Evolutionary conservation across 176 grass and related monocot species (phyloP).

Genomic region (Lolium multiflorum): DNA sequence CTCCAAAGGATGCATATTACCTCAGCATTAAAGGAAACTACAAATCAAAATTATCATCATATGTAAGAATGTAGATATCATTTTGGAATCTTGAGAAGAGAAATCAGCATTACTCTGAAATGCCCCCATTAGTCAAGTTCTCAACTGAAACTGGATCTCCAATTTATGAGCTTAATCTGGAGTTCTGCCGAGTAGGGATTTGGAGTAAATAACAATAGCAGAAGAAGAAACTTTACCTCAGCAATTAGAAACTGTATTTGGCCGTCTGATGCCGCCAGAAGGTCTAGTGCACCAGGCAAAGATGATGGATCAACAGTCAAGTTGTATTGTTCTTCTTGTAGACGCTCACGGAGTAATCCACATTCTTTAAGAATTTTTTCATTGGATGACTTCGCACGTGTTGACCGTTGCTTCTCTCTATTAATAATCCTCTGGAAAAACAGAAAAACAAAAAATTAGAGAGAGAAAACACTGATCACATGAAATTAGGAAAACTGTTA

Average conservation of each 20-base stretch:
- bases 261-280: conserved; percentile 82
- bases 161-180: neutral
- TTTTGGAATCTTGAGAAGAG: neutral
- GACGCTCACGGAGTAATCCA: conserved; percentile 66
- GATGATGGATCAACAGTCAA: conserved; percentile 70
- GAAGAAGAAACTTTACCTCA: conserved; percentile 60
- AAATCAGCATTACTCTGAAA: neutral
- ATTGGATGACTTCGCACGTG: conserved; percentile 51
- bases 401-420: conserved; percentile 58
- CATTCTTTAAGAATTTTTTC: conserved; percentile 86
- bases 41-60: neutral
- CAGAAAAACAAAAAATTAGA: conserved; percentile 24
- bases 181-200: conserved; percentile 1
- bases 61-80: neutral
- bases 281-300: conserved; percentile 71
- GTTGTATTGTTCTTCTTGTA: conserved; percentile 73
- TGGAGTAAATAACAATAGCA: conserved; percentile 9
- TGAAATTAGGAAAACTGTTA: neutral
- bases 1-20: neutral
- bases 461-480: neutral
- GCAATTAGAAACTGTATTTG: conserved; percentile 83
- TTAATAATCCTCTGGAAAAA: conserved; percentile 67
- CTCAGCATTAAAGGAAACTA: neutral
- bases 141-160: neutral
- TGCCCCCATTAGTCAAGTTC: neutral